These are phyloP conservation scores for Aspergillus persii DNA, from an alignment of 2,329 filamentous ascomycete genomes.

Conservation along the genomic window DNA sequence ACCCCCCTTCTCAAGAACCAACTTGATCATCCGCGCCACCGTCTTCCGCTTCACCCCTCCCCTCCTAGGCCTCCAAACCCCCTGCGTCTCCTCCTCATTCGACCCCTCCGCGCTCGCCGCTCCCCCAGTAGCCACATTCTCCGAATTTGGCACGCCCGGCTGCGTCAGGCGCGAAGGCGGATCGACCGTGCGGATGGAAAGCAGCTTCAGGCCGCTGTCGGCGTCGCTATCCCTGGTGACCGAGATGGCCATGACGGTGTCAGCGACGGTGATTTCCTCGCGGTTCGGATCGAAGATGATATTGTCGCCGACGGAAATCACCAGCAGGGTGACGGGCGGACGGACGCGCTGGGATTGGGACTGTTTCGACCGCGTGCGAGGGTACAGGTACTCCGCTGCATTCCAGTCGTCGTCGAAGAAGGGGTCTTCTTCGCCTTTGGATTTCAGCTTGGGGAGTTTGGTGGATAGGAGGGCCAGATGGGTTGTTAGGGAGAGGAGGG, in stretches of 20 bases:
- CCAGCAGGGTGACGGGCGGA: constrained; percentile 86
- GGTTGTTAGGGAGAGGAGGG: constrained; percentile 85
- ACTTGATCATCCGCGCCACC: constrained; percentile 71
- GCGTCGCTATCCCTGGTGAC: constrained; percentile 50
- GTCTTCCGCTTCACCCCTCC: constrained; percentile 77
- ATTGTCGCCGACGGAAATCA: constrained; percentile 80
- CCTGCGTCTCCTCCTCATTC: constrained; percentile 57
- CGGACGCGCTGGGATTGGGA: constrained; percentile 42
- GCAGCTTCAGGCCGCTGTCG: constrained; percentile 56
- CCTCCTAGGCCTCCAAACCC: constrained; percentile 81
- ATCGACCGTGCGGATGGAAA: constrained; percentile 71
- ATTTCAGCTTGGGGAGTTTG: constrained; percentile 78
- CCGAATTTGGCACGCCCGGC: constrained; percentile 64
- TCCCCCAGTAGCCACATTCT: constrained; percentile 55
- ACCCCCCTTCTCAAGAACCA: constrained; percentile 72
- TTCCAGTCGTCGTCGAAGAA: constrained; percentile 99
- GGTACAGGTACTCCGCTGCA: constrained; percentile 74
- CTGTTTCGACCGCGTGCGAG: constrained; percentile 38
- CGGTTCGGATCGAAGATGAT: constrained; percentile 90
- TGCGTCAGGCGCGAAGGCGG: constrained; percentile 71
- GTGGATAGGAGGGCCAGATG: constrained; percentile 90
- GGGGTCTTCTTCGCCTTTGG: constrained; percentile 89
- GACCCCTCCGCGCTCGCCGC: constrained; percentile 43
- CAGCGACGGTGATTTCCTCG: constrained; percentile 91
- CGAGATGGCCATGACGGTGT: constrained; percentile 82